Conservation (phyloP, 208 protist species). For the Herpetomonas samuelpessoai region DNA sequence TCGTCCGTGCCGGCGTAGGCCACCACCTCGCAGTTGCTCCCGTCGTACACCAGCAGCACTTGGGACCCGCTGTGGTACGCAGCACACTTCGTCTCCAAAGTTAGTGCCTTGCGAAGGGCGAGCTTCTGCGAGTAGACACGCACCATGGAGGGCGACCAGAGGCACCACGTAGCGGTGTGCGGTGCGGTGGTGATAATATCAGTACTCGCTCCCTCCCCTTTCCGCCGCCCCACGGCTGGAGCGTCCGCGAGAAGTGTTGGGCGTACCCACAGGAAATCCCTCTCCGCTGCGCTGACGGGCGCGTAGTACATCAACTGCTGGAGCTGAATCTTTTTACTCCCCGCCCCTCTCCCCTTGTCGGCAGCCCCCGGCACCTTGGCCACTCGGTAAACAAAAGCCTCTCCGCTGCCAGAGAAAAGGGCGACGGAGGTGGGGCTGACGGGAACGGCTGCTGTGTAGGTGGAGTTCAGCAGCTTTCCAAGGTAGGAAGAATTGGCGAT, state of each 20-base stretch:
- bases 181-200: neutral
- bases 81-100: conserved; percentile 26
- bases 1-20: conserved; percentile 16
- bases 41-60: conserved; percentile 23
- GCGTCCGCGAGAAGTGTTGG: neutral
- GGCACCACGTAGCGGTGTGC: conserved; percentile 14
- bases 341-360: neutral
- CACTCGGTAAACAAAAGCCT: conserved; percentile 21
- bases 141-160: conserved; percentile 27
- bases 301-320: conserved; percentile 20
- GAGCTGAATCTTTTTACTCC: conserved; percentile 12
- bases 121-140: conserved; percentile 16
- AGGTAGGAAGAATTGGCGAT: conserved; percentile 14
- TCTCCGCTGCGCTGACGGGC: conserved; percentile 16
- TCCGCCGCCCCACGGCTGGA: too few species aligned
- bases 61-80: conserved; percentile 19
- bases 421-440: conserved; percentile 4
- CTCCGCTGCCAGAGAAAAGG: conserved; percentile 35
- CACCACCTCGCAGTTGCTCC: conserved; percentile 23
- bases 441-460: conserved; percentile 21
- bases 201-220: too few species aligned
- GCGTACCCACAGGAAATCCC: conserved; percentile 6
- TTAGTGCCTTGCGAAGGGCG: conserved; percentile 9
- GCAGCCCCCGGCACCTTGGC: neutral
- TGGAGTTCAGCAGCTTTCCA: conserved; percentile 8